These are phyloP conservation scores for Amylocystis lapponica DNA, from an alignment of 768 basidiomycete species.

Conservation along the genomic window DNA sequence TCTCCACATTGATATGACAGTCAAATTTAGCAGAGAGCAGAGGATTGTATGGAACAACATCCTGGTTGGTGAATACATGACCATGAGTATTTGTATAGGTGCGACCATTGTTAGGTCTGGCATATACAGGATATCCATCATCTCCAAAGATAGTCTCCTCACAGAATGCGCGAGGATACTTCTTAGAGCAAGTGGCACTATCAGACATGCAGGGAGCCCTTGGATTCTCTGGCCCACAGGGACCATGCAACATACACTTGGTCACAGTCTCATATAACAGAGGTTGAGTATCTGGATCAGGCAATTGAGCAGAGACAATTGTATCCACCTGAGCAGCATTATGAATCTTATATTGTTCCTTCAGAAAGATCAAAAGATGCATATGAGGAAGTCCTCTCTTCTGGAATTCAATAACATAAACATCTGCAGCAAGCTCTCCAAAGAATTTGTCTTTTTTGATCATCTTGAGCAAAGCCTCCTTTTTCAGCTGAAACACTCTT, in stretches of 20 bases:
- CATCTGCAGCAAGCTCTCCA: slow-evolving; percentile 36
- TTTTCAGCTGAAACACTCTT: slow-evolving; percentile 41
- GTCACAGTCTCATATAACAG: slow-evolving; percentile 35
- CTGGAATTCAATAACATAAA: slow-evolving; percentile 55
- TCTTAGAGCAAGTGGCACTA: slow-evolving; percentile 36
- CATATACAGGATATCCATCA: slow-evolving; percentile 37
- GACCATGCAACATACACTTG: slow-evolving; percentile 42
- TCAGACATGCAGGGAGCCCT: slow-evolving; percentile 37
- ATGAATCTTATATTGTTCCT: slow-evolving; percentile 25
- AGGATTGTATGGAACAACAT: slow-evolving; percentile 38
- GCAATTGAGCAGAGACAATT: slow-evolving; percentile 36
- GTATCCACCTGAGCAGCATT: slow-evolving; percentile 34
- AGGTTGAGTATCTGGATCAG: slow-evolving; percentile 34
- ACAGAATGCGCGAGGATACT: slow-evolving; percentile 38
- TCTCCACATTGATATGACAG: slow-evolving; percentile 50
- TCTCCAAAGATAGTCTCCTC: slow-evolving; percentile 29
- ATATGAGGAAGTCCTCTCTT: slow-evolving; percentile 51
- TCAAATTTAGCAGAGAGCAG: slow-evolving; percentile 29
- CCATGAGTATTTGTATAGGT: slow-evolving; percentile 21
- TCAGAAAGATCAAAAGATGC: slow-evolving; percentile 43
- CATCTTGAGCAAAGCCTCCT: slow-evolving; percentile 24
- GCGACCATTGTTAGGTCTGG: slow-evolving; percentile 29
- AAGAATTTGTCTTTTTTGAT: slow-evolving; percentile 37
- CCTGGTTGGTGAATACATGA: slow-evolving; percentile 29
- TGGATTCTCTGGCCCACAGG: slow-evolving; percentile 42